phyloP scores from a whole-genome alignment of 1,284 basidiomycete genomes.

The Ganoderma resinaceum region DNA sequence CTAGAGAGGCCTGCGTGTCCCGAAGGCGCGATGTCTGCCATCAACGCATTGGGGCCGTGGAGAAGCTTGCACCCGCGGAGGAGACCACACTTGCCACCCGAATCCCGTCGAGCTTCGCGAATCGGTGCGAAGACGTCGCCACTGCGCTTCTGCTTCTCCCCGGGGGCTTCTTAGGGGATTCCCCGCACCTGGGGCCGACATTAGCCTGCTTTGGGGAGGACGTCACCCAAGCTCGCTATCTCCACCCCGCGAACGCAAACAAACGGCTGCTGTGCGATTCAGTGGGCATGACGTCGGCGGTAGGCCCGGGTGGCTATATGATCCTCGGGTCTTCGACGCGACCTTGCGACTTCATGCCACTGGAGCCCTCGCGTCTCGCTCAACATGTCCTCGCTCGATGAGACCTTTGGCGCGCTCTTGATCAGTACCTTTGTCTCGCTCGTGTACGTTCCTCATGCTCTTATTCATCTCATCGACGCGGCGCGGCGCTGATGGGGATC shows the following conservation, averaged over 20 bases:
- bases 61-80: neutral
- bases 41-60: neutral
- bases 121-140: neutral
- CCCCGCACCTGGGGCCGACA: neutral
- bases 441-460: neutral
- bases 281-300: neutral
- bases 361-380: neutral
- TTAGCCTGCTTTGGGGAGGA: neutral
- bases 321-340: neutral
- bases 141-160: neutral
- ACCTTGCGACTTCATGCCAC: neutral
- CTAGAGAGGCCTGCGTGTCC: neutral
- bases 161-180: neutral
- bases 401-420: slow-evolving; percentile 4
- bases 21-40: neutral
- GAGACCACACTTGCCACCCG: neutral
- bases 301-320: neutral
- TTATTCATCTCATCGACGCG: neutral
- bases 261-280: neutral
- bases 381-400: neutral
- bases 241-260: neutral
- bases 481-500: neutral
- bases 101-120: neutral
- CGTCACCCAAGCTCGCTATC: neutral
- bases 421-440: slow-evolving; percentile 4